phyloP scores from a whole-genome alignment of 2,329 filamentous ascomycete genomes.

The Claviceps fusiformis region DNA sequence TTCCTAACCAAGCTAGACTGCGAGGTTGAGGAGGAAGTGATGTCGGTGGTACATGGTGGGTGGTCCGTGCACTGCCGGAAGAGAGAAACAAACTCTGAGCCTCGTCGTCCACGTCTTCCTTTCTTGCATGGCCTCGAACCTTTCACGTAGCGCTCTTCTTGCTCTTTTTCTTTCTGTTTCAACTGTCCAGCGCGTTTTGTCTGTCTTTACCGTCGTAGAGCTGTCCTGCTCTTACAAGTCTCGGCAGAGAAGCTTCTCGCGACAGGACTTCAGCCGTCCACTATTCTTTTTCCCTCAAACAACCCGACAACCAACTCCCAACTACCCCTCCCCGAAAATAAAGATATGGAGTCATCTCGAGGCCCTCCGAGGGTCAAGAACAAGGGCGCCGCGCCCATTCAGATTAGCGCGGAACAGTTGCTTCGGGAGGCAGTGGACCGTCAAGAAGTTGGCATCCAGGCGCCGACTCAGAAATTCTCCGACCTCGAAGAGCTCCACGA shows the following conservation, averaged over 20 bases:
- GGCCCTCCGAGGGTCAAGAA: conserved; percentile 97
- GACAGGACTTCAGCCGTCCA: not conserved
- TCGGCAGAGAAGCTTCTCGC: not conserved
- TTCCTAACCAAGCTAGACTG: conserved; percentile 7
- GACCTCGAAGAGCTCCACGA: conserved; percentile 97
- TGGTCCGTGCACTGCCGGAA: conserved; percentile 7
- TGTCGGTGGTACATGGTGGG: conserved; percentile 6
- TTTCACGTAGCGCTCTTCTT: not conserved
- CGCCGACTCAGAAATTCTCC: conserved; percentile 86
- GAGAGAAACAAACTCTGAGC: not conserved
- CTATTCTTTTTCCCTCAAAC: not conserved
- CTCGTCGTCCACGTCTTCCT: conserved; percentile 5
- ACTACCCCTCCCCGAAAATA: not conserved
- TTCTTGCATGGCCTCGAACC: not conserved
- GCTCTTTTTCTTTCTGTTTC: not conserved
- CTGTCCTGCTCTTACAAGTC: not conserved
- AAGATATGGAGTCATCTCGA: conserved; percentile 69
- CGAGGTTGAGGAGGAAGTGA: conserved; percentile 15
- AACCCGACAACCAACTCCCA: not conserved
- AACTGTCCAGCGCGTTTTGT: not conserved
- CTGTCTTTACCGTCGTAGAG: not conserved
- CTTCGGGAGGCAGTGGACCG: conserved; percentile 94
- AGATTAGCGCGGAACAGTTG: conserved; percentile 95
- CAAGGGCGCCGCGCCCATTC: conserved; percentile 80
- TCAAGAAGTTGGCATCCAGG: conserved; percentile 77